Base-by-base conservation (phyloP, 768 basidiomycete genomes). In the Trichaptum fuscoviolaceum region DNA sequence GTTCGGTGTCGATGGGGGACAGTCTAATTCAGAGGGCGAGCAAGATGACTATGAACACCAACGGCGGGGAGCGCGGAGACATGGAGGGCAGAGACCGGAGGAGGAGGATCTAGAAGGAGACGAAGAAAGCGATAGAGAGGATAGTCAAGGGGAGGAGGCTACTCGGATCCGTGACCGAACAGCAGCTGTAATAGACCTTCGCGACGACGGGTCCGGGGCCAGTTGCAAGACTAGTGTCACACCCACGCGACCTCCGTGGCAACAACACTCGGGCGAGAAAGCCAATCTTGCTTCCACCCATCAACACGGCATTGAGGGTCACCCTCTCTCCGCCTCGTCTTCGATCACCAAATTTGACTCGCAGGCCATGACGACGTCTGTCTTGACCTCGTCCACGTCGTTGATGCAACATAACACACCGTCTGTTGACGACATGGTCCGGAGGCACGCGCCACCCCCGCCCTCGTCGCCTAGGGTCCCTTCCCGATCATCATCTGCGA, bases 11-110 rank as follows among this genome's bases (percentile, higher is more conserved):
- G 52, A 73, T 67, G 63, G 65, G 67, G 58, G 73, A 75, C 25
- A 71, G 70, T 62, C 76, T 82, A 23, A 81, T 68, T 88, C 89
- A 1, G 87, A 83, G 63, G 83, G 85, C 9, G 87, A 88, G 57
- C 84, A 84, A 18, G 81, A 84, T 67, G 78, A 78, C 10, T 72
- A 67, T 57, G 69, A 24, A 10, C 42, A 67, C 58, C 65, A 66
- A 42, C 63, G 65, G 36, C 67, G 30, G 12, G 35, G 65, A 61
- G 59, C 57, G 58, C 58, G 58, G 36, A 72, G 73, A 61, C 64
- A 57, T 30, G 42, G 52, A 35, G 17, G 30, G 20, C 27, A 26
- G 30, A 25, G 25, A 18, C 59, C 59, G 59, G 2, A 1, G 25
- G 59, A 25, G 3, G 59, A 18, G 30, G 59, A 61, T 34, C 3